phyloP scores from a whole-genome alignment of 352 stramenopile genomes.

The Globisporangium echinulatum region DNA sequence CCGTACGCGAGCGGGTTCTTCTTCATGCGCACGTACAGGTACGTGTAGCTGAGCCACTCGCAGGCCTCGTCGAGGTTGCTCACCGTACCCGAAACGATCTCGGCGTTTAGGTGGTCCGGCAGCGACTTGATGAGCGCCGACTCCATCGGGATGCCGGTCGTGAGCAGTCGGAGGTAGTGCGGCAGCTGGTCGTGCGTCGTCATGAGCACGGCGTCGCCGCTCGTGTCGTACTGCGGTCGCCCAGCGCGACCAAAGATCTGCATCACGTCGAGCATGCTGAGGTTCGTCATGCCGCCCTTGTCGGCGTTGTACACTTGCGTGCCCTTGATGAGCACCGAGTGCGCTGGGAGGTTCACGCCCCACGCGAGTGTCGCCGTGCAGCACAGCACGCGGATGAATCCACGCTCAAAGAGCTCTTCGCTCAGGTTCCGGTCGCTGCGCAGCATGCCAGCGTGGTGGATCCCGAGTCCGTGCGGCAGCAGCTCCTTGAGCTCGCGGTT shows the following conservation, averaged over 20 bases:
- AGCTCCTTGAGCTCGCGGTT: constrained; percentile 95
- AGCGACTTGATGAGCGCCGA: constrained; percentile 98
- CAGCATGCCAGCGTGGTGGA: constrained; percentile 99
- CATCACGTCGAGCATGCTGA: constrained; percentile 99
- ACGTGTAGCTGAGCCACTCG: constrained; percentile 97
- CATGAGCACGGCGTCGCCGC: constrained; percentile 97
- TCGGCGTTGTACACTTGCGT: constrained; percentile 99
- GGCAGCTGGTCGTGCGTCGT: constrained; percentile 92
- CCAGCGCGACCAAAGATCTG: constrained; percentile 99
- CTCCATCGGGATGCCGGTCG: constrained; percentile 96
- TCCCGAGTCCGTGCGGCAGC: constrained; percentile 92
- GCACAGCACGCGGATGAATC: constrained; percentile 95
- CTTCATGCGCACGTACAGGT: constrained; percentile 98
- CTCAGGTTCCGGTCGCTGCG: constrained; percentile 91
- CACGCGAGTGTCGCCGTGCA: constrained; percentile 99
- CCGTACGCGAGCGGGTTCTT: constrained; percentile 98
- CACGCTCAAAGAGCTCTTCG: constrained; percentile 96
- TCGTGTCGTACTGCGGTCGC: constrained; percentile 98
- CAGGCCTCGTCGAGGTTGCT: constrained; percentile 96
- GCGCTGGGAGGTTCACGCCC: constrained; percentile 98
- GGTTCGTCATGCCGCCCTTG: constrained; percentile 95
- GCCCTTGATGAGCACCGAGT: constrained; percentile 99
- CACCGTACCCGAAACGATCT: constrained; percentile 98
- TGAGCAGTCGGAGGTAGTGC: constrained; percentile 95
- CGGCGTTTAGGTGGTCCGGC: constrained; percentile 98